Conservation (phyloP, 352 stramenopile genomes). For the Elongisporangium senticosum region DNA sequence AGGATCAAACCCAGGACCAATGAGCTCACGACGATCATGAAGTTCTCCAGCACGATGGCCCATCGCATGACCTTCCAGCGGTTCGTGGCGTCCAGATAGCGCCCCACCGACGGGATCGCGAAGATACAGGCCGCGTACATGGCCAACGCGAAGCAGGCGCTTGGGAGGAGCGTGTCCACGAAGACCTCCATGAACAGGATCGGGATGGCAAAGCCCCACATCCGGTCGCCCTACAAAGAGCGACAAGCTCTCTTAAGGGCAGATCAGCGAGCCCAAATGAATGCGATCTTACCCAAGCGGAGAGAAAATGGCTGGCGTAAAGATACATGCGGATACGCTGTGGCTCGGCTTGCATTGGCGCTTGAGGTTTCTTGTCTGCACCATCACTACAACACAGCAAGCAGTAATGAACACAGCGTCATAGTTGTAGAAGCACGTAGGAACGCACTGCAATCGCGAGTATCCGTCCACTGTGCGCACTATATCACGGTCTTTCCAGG, state of each 20-base stretch:
- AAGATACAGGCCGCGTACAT: slow-evolving; percentile 74
- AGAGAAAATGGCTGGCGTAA: slow-evolving; percentile 71
- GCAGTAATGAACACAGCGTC: too few relatives aligned
- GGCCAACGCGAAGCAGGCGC: slow-evolving; percentile 59
- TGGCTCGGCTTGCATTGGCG: slow-evolving; percentile 8
- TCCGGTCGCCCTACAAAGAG: slow-evolving; percentile 59
- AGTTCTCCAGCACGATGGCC: slow-evolving; percentile 72
- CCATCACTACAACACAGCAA: slow-evolving; percentile 12
- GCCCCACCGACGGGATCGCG: slow-evolving; percentile 58
- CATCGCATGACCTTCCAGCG: slow-evolving; percentile 62
- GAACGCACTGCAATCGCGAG: slow-evolving; percentile 34
- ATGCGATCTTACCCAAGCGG: slow-evolving; percentile 70
- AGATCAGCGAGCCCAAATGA: too few relatives aligned
- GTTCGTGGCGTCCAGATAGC: slow-evolving; percentile 54
- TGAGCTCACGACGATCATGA: slow-evolving; percentile 61
- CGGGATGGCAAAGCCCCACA: slow-evolving; percentile 79
- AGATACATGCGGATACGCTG: slow-evolving; percentile 56
- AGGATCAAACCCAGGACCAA: slow-evolving; percentile 51
- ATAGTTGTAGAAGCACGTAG: background rate
- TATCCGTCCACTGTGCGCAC: slow-evolving; percentile 6
- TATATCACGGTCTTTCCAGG: slow-evolving; percentile 25
- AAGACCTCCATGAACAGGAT: slow-evolving; percentile 88
- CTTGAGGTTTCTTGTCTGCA: slow-evolving; percentile 1
- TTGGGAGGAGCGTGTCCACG: slow-evolving; percentile 71
- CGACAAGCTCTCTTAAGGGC: background rate